phyloP scores from a whole-genome alignment of 345 rosid species.

The Boechera divaricarpa region DNA sequence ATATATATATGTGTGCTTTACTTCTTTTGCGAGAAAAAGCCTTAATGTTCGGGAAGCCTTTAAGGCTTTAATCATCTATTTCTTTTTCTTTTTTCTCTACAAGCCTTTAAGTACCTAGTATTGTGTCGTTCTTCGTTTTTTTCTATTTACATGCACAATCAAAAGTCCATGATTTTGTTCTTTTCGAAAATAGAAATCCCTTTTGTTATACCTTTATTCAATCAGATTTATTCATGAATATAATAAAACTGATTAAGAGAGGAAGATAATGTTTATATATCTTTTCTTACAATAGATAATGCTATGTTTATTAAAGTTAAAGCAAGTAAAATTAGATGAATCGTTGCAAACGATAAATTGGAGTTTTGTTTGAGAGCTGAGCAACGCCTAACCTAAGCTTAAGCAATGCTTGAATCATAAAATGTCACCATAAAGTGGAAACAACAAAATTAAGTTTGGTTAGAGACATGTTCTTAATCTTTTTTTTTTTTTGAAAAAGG shows the following conservation, averaged over 20 bases:
- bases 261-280: constrained; percentile 27
- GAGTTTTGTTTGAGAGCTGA: constrained; percentile 32
- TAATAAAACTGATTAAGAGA: neutral
- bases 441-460: constrained; percentile 35
- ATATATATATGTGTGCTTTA: neutral
- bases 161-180: constrained; percentile 20
- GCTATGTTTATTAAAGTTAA: constrained; percentile 25
- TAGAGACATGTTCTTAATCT: constrained; percentile 26
- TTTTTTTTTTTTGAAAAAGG: neutral
- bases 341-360: constrained; percentile 2
- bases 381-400: constrained; percentile 27
- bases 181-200: constrained; percentile 12
- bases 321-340: constrained; percentile 30
- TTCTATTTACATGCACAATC: constrained; percentile 19
- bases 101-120: constrained; percentile 13
- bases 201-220: constrained; percentile 30
- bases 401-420: constrained; percentile 26
- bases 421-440: constrained; percentile 19
- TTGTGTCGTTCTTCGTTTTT: constrained; percentile 31
- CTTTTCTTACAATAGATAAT: constrained; percentile 1
- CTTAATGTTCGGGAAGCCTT: constrained; percentile 41
- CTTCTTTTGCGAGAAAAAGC: constrained; percentile 42
- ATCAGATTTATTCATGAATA: neutral
- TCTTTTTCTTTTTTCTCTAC: neutral
- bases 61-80: constrained; percentile 10